phyloP scores from a whole-genome alignment of 345 rosid genomes.

The Eucalyptus erythrocorys region DNA sequence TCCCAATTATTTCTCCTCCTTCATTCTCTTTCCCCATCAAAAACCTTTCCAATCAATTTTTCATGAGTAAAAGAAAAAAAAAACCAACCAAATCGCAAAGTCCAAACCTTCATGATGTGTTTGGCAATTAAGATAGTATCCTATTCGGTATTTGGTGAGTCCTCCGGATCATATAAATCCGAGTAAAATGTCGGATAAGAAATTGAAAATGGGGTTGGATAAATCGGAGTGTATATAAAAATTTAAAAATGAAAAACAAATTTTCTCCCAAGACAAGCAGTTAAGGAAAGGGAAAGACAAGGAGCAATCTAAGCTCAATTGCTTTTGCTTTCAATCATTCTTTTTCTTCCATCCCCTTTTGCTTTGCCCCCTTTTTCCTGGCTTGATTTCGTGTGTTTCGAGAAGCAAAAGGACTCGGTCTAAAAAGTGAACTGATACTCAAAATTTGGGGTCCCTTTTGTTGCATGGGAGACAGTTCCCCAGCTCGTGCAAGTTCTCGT shows the following conservation, averaged over 20 bases:
- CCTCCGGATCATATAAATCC: no score
- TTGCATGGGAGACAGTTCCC: constrained; percentile 47
- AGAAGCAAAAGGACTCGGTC: constrained; percentile 29
- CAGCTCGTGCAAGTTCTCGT: constrained; percentile 27
- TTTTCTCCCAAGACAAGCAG: constrained; percentile 7
- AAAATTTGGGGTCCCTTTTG: constrained; percentile 13
- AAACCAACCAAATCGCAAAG: no score
- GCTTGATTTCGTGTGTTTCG: constrained; percentile 45
- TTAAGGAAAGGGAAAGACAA: constrained; percentile 6
- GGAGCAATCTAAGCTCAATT: neutral
- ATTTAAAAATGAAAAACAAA: neutral
- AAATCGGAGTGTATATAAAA: no score
- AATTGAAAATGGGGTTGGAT: no score
- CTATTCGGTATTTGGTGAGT: no score
- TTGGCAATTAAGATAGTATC: no score
- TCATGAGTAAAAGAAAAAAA: no score
- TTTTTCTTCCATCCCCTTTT: neutral
- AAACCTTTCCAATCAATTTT: no score
- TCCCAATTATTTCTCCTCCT: no score
- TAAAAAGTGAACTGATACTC: constrained; percentile 27
- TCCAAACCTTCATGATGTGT: no score
- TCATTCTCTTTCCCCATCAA: no score
- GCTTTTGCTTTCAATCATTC: neutral
- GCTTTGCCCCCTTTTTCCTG: neutral
- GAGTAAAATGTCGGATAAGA: rapidly evolving